phyloP scores from a whole-genome alignment of 2,329 filamentous ascomycete species.

The Penicillium hesseltinei region DNA sequence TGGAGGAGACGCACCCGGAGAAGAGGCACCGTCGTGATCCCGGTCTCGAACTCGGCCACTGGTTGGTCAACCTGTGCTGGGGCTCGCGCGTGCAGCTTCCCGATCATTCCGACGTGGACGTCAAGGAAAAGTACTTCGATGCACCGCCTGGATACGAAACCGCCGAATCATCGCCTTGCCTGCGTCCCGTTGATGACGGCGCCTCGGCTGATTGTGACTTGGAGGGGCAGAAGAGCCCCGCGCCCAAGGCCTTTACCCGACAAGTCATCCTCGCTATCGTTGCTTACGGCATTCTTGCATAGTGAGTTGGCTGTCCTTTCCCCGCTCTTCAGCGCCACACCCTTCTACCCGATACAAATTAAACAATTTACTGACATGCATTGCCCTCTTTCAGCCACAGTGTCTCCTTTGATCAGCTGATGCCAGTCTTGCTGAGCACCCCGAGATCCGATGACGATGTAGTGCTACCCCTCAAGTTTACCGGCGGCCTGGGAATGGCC shows the following conservation, averaged over 20 bases:
- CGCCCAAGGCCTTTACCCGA: constrained; percentile 70
- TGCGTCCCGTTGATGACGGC: constrained; percentile 36
- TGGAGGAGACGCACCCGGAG: constrained; percentile 89
- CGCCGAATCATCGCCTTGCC: constrained; percentile 54
- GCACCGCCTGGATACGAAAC: constrained; percentile 68
- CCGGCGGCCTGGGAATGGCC: constrained; percentile 77
- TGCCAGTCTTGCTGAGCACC: constrained; percentile 87
- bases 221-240: constrained; percentile 43
- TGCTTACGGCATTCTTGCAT: constrained; percentile 88
- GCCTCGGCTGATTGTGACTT: constrained; percentile 41
- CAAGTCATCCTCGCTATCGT: constrained; percentile 85
- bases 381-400: constrained; percentile 66
- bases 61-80: constrained; percentile 52
- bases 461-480: constrained; percentile 80
- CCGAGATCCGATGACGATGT: constrained; percentile 50
- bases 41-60: constrained; percentile 73
- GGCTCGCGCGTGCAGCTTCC: constrained; percentile 29
- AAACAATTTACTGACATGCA: constrained; percentile 48
- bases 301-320: constrained; percentile 62
- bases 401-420: constrained; percentile 91
- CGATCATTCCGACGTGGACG: constrained; percentile 48
- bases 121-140: constrained; percentile 50
- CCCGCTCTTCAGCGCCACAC: neutral
- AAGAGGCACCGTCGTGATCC: constrained; percentile 74
- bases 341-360: constrained; percentile 3